Evolutionary conservation across 129 eudicot genomes (phyloP).

Genomic region (Heracleum sosnowskyi): DNA sequence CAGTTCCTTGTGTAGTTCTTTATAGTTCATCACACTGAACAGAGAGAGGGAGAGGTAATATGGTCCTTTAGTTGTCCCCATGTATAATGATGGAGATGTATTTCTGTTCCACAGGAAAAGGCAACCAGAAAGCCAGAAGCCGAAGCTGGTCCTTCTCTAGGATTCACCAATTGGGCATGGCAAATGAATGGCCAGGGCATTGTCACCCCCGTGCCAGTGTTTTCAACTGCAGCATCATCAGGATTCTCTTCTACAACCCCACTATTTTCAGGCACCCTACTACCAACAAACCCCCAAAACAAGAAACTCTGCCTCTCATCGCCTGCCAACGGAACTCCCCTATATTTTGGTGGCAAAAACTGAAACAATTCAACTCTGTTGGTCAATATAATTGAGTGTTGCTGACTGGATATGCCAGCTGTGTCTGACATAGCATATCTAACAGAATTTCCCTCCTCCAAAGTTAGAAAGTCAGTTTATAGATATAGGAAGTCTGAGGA

Average conservation of each 20-base stretch:
- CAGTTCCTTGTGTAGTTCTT: not conserved
- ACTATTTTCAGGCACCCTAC: conserved; percentile 19
- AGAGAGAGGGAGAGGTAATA: not conserved
- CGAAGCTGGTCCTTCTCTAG: conserved; percentile 26
- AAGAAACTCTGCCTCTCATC: conserved; percentile 18
- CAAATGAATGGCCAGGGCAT: conserved; percentile 37
- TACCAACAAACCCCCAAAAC: conserved; percentile 17
- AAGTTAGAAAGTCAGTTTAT: no score
- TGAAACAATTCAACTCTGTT: conserved; percentile 9
- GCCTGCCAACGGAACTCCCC: conserved; percentile 11
- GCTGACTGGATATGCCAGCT: no score
- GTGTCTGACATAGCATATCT: no score
- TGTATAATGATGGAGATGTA: not conserved
- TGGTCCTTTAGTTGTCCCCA: not conserved
- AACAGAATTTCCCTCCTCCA: no score
- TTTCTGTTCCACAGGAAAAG: conserved; percentile 34
- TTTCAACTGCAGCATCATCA: conserved; percentile 89
- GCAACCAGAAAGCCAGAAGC: conserved; percentile 28
- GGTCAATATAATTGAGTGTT: no score
- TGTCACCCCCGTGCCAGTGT: conserved; percentile 34
- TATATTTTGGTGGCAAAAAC: conserved; percentile 10
- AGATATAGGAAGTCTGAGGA: no score
- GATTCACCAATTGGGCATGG: conserved; percentile 49
- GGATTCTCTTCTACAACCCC: conserved; percentile 66
- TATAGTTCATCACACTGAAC: not conserved